Percentiles rank a stretch among this genome's conserved stretches.
These are phyloP conservation scores for Debaryomycetaceae sp. DNA, from an alignment of 1,139 yeast species.

Conservation along the genomic window DNA sequence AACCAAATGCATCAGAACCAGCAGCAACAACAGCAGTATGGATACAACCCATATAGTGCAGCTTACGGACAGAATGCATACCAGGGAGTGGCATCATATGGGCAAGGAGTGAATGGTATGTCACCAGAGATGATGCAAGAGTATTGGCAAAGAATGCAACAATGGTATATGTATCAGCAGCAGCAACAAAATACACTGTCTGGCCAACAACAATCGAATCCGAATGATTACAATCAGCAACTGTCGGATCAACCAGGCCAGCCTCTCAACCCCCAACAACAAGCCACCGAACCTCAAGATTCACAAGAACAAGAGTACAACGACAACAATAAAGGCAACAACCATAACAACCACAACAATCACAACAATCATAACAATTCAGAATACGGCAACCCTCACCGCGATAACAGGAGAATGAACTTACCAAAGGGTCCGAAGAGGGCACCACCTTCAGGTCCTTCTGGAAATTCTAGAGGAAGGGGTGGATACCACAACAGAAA, in stretches of 20 bases:
- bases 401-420: slow-evolving; percentile 29
- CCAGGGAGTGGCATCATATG: slow-evolving; percentile 25
- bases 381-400: not conserved
- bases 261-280: slow-evolving; percentile 55
- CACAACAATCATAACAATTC: not conserved
- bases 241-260: slow-evolving; percentile 51
- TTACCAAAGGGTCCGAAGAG: slow-evolving; percentile 46
- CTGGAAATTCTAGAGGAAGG: slow-evolving; percentile 25
- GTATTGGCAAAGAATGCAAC: slow-evolving; percentile 84
- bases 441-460: slow-evolving; percentile 37
- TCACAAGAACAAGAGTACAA: slow-evolving; percentile 7
- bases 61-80: slow-evolving; percentile 38
- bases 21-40: slow-evolving; percentile 28
- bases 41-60: slow-evolving; percentile 18
- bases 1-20: slow-evolving; percentile 38
- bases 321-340: slow-evolving; percentile 12
- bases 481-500: slow-evolving; percentile 24
- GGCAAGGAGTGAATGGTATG: slow-evolving; percentile 49
- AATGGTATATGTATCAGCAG: slow-evolving; percentile 65
- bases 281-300: slow-evolving; percentile 24
- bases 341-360: slow-evolving; percentile 5
- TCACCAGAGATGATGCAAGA: slow-evolving; percentile 85
- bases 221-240: slow-evolving; percentile 11
- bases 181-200: slow-evolving; percentile 32
- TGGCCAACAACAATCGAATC: slow-evolving; percentile 6